Evolutionary conservation across 768 basidiomycete genomes (phyloP), one percentile per base, ranked within the genome.

Genomic region (Pisolithus albus): DNA sequence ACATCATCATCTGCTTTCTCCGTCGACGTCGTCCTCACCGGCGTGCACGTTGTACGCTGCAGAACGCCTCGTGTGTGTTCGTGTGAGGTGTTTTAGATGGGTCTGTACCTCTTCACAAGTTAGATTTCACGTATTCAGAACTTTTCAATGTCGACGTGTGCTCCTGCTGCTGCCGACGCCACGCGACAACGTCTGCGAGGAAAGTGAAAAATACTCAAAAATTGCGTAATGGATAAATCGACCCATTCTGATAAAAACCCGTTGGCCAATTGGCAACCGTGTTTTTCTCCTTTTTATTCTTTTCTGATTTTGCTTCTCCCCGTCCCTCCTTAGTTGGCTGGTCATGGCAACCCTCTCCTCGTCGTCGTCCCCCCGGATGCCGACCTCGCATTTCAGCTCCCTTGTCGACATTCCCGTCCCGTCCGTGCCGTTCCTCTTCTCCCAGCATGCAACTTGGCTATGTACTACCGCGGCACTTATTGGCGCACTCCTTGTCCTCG

Each of bases 401-500:
- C 67, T 74, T 41, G 65, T 77, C 49, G 69, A 71, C 48, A 67
- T 80, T 56, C 77, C 77, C 15, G 57, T 76, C n/a, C 66, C 77
- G 21, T 72, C 79, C 7, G 71, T 80, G 48, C 55, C 69, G 13
- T 53, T 71, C 36, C 50, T 69, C 23, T 28, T 53, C 4, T 51
- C 66, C 9, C 47, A 34, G 46, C 56, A 56, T 7, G 64, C 45
- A 11, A 64, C 64, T 34, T 87, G 87, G 83, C 63, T 85, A 36
- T 86, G 77, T 66, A 89, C 88, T 3, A 81, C 84, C n/a, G 55
- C 71, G 34, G 83, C 81, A 38, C 66, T 95, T 60, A 57, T 96
- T 52, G 67, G 81, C 47, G 74, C 86, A 11, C 80, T 99, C 39
- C 82, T 99, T 46, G 72, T 82, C 43, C 75, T 95, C 49, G 95